Base-by-base conservation (phyloP, 2,329 filamentous ascomycete species). In the Arthrobotrys megalospora region DNA sequence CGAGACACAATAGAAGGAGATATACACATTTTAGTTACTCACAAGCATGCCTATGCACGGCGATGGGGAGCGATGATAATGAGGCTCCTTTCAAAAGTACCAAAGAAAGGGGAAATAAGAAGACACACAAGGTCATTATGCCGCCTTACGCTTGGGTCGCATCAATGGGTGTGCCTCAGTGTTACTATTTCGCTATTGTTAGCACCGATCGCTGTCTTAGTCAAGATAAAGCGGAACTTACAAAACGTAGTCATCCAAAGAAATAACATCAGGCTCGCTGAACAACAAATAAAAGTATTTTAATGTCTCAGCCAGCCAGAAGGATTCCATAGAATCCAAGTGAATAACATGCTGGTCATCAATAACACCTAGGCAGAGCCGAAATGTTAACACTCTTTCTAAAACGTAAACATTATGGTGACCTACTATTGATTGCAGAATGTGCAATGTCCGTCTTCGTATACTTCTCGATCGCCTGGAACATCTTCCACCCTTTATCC, bases 231-330 rank as follows among this genome's bases (percentile, higher is more conserved):
- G 45, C 7, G 21, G 10, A 24, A 68, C 75, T 68, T 72, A 78
- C 78, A 91, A 85, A 45, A 93, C 90, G 83, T 86, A 93, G 7
- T 92, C 88, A 83, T 93, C 91, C 82, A 93, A 83, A 81, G 87
- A 91, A 47, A 92, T 85, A 34, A 90, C 81, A n/a, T 88, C 86
- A 0, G 91, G 90, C 70, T 90, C 88, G 21, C 90, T 90, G 83
- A 92, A 97, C 62, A 97, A 87, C 71, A 97, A 84, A 83, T 93
- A 97, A 81, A 96, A 97, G 83, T 97, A 97, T 86, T 97, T 97
- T 81, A 97, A 86, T 47, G 93, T 97, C 87, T 97, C 94, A 2
- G 92, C 92, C 78, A 93, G 87, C 93, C 94, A 97, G 84, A 96
- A 97, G 82, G 92, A 94, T 85, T 97, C 92, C 92, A 95, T 94